Base-by-base conservation (phyloP, 2,329 filamentous ascomycete species). In the Clonostachys byssicola region DNA sequence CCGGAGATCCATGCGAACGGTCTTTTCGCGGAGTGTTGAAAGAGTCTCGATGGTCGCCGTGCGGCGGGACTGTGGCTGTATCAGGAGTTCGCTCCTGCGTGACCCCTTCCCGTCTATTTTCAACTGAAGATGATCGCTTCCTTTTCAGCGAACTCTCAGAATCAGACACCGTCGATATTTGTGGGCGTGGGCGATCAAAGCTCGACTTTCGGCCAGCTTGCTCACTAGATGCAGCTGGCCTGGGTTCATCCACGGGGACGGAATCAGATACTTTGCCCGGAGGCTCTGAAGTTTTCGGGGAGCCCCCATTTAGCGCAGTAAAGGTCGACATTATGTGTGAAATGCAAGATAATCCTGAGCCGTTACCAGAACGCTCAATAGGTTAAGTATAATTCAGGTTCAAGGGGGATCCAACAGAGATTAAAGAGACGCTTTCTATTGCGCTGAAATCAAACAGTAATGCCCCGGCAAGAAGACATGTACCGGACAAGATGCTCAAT, bases 51-150 rank as follows among this genome's bases (percentile, higher is more conserved):
- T 65, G 58, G 45, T 72, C 70, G 36, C 54, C 46, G n/a, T 64
- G 60, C 17, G 60, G 51, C 23, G 59, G 55, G n/a, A 54, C 54
- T 13, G 59, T 52, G 13, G 60, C 55, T 20, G 56, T 56, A 44
- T 68, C 67, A 30, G 65, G 64, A 13, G 66, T 65, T 6, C 57
- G 59, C 49, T 68, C 63, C 40, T 66, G 61, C 8, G 54, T 48
- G 7, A 55, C 50, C 30, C 49, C 51, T 12, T 45, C 16, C 18
- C 75, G 71, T 53, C 67, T 66, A 46, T 66, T 61, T 47, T 84
- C 84, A 36, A 72, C 63, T 6, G 86, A 88, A 42, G 74, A 69
- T 7, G 88, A 89, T 50, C 88, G 80, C 65, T 90, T 92, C 57
- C 83, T 80, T 65, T 85, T 86, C 56, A 81, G 75, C 16, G 75